Percentiles rank a stretch among this genome's conserved stretches.
These are phyloP conservation scores for Metschnikowia shivogae DNA, from an alignment of 805 yeast species.

Conservation along the genomic window DNA sequence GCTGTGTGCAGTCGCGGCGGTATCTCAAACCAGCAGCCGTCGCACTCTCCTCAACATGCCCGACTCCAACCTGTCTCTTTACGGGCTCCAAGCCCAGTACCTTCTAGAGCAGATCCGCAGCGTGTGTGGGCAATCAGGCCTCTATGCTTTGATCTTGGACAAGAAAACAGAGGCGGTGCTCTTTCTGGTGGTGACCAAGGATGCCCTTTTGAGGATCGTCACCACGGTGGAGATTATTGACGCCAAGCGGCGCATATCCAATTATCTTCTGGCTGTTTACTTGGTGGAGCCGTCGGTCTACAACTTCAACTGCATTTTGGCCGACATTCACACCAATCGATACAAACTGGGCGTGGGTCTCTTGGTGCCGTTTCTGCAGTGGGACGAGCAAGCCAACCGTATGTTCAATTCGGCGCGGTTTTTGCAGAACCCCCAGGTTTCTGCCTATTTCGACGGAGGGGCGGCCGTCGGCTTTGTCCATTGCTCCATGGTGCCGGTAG, in stretches of 20 bases:
- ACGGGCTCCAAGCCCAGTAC: constrained; percentile 14
- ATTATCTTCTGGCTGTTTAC: constrained; percentile 75
- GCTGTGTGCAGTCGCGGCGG: neutral
- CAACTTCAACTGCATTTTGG: constrained; percentile 68
- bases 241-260: constrained; percentile 53
- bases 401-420: constrained; percentile 23
- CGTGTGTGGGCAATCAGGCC: constrained; percentile 27
- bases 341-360: constrained; percentile 72
- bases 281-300: constrained; percentile 65
- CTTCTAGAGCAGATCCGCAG: constrained; percentile 24
- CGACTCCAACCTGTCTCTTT: constrained; percentile 15
- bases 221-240: constrained; percentile 66
- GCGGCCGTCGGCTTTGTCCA: constrained; percentile 25
- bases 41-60: neutral
- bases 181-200: constrained; percentile 44
- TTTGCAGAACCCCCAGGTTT: constrained; percentile 28
- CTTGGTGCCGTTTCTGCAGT: constrained; percentile 52
- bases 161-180: constrained; percentile 48
- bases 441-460: constrained; percentile 30
- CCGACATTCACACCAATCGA: constrained; percentile 70
- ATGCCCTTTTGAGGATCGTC: constrained; percentile 49
- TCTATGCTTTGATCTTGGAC: constrained; percentile 51
- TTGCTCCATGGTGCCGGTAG: constrained; percentile 56
- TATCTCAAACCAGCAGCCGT: neutral
- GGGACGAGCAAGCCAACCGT: constrained; percentile 22